Conservation (phyloP, 2,329 filamentous ascomycete genomes). For the Xenosphaeropsis pyriputrescens region DNA sequence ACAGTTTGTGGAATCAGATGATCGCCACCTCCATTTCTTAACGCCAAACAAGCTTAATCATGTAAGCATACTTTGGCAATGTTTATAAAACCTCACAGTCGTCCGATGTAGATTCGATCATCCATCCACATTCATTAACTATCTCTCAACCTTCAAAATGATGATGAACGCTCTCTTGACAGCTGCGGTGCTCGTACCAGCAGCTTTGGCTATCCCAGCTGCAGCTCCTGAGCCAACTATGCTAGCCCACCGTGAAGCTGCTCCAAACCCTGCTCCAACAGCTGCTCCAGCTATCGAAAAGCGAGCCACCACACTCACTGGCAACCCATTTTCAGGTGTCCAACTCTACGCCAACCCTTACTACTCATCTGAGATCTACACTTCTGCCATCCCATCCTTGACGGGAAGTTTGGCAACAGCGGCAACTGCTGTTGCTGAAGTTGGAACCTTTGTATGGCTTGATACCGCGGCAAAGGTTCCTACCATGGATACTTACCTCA, state of each 20-base stretch:
- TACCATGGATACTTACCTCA: constrained; percentile 28
- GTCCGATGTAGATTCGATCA: too few species aligned
- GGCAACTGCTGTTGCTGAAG: constrained; percentile 29
- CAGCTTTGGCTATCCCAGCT: constrained; percentile 10
- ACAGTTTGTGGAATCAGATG: too few species aligned
- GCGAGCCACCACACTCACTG: constrained; percentile 14
- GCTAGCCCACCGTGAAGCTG: too few species aligned
- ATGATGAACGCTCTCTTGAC: constrained; percentile 11
- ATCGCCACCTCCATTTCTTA: too few species aligned
- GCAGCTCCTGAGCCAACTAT: constrained; percentile 1
- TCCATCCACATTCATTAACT: too few species aligned
- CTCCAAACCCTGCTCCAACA: too few species aligned
- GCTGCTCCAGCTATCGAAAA: too few species aligned
- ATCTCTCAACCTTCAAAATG: constrained; percentile 7
- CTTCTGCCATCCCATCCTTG: constrained; percentile 45
- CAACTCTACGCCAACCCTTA: constrained; percentile 34
- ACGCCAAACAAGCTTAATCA: too few species aligned
- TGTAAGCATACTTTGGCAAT: too few species aligned
- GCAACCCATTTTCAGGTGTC: constrained; percentile 34
- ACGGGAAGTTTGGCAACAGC: constrained; percentile 36
- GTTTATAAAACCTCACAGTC: too few species aligned
- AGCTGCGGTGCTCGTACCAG: constrained; percentile 17
- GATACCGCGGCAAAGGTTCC: constrained; percentile 33
- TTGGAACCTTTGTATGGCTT: constrained; percentile 37
- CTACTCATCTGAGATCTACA: constrained; percentile 35